Evolutionary conservation across 129 eudicot species (phyloP), one percentile per base, ranked within the genome.

Genomic region (Flaveria bidentis): DNA sequence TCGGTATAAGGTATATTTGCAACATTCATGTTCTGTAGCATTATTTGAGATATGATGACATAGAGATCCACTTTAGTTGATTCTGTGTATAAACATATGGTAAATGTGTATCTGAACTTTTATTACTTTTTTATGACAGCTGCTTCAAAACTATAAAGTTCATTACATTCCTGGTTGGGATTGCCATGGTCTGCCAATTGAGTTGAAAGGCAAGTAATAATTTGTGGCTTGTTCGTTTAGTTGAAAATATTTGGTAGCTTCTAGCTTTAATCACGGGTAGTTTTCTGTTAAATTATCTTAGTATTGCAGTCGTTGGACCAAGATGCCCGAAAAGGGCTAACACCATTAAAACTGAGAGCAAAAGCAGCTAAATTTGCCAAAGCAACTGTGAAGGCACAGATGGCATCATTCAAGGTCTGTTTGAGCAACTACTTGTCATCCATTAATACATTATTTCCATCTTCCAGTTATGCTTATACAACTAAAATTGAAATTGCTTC

Each of bases 141-240:
- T 95, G 82, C 99, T 95, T 76, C 97, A 87, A 86, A 91, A 95
- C 62, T 85, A 50, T 74, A 83, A 89, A 82, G 99, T 91, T 67
- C 77, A 82, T 49, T 95, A 89, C 56, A 82, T 95, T 53, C 99
- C 99, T 78, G 99, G 99, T 53, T 95, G 99, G 99, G 99, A 95
- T 85, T 95, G 99, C 76, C 99, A 95, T 77, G 99, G 99, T 58
- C 80, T 95, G 80, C 99, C 99, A 11, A 95, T 95, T 67, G 99
- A 95, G 84, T 83, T 95, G 75, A 95, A 95, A 91, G 98, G 98
- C 85, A 90, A 90, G 86, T 82, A 22, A 72, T 62, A 67, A 11
- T 26, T 13, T 66, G 15, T 41, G 44, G 58, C 71, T 60, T 46
- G 44, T 70, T 74, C 65, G 16, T 30, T 69, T 20, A 17, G 60